These are phyloP conservation scores for Xylaria longipes DNA, from an alignment of 495 filamentous ascomycete species.

Conservation along the genomic window DNA sequence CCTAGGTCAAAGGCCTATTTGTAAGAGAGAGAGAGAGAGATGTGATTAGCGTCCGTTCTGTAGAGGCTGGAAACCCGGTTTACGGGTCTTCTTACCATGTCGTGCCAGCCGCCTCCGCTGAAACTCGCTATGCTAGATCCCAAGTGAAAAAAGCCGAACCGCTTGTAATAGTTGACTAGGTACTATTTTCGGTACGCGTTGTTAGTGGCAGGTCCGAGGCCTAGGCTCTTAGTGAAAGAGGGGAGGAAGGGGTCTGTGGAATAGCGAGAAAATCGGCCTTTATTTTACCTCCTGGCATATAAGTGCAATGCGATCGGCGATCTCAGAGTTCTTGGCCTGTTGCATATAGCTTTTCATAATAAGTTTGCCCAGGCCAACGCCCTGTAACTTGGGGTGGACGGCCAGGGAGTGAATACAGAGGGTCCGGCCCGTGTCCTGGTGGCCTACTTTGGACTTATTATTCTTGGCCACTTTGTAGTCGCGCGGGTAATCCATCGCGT, in stretches of 20 bases:
- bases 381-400: constrained; percentile 76
- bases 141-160: constrained; percentile 72
- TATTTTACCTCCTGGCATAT: constrained; percentile 70
- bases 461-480: constrained; percentile 61
- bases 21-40: constrained; percentile 2
- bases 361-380: constrained; percentile 74
- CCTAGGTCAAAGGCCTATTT: constrained; percentile 1
- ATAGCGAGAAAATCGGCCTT: neutral
- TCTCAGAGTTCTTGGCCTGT: constrained; percentile 62
- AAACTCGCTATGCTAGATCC: constrained; percentile 70
- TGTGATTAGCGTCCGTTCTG: neutral
- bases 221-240: neutral
- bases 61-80: neutral
- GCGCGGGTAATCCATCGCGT: constrained; percentile 73
- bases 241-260: neutral
- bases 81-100: constrained; percentile 60
- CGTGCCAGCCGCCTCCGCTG: constrained; percentile 81
- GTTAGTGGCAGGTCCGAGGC: neutral
- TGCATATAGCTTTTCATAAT: constrained; percentile 79
- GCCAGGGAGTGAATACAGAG: constrained; percentile 83
- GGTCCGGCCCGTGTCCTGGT: constrained; percentile 75
- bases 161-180: constrained; percentile 76
- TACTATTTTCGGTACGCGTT: constrained; percentile 39
- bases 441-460: constrained; percentile 48
- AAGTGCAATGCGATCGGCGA: constrained; percentile 76